Percentiles rank a stretch among this genome's conserved stretches.
Evolutionary conservation across 2,329 filamentous ascomycete species (phyloP).

Genomic region (Fusarium sp.): DNA sequence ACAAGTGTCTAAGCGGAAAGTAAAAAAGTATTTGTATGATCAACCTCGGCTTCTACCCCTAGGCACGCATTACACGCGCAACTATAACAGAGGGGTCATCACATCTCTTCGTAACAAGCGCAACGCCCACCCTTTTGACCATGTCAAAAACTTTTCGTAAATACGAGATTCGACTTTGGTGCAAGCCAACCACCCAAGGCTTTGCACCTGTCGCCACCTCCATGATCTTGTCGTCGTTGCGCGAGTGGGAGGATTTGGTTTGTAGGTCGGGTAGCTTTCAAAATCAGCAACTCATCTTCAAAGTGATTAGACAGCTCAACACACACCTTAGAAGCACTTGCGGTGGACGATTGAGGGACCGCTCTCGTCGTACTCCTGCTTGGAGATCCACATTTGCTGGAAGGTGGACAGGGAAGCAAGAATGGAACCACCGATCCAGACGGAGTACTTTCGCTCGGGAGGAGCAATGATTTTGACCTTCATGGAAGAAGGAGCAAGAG

Average conservation of each 20-base stretch:
- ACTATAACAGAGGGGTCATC: constrained; percentile 66
- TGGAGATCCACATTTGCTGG: constrained; percentile 99
- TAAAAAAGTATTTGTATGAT: constrained; percentile 69
- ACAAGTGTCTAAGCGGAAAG: constrained; percentile 56
- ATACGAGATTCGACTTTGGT: constrained; percentile 68
- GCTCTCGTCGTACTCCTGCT: constrained; percentile 99
- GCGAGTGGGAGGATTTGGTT: constrained; percentile 55
- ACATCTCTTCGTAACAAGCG: constrained; percentile 64
- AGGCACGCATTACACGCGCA: constrained; percentile 65
- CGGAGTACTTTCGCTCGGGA: constrained; percentile 99
- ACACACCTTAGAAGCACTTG: constrained; percentile 98
- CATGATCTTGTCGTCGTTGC: constrained; percentile 60
- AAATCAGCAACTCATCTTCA: constrained; percentile 42
- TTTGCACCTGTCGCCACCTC: constrained; percentile 62
- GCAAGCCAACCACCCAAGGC: constrained; percentile 63
- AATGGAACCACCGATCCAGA: constrained; percentile 99
- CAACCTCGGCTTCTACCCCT: constrained; percentile 69
- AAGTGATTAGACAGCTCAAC: not conserved
- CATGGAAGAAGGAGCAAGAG: constrained; percentile 99
- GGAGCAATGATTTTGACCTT: constrained; percentile 99
- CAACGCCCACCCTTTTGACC: constrained; percentile 67
- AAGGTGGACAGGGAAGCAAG: constrained; percentile 99
- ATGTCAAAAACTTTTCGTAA: constrained; percentile 71
- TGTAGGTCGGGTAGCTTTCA: constrained; percentile 52
- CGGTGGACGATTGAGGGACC: constrained; percentile 99